A percentile compares a stretch with the other conserved stretches of the same genome.
Conservation (phyloP, 2,329 filamentous ascomycete genomes). For the Ceratocystis variospora region DNA sequence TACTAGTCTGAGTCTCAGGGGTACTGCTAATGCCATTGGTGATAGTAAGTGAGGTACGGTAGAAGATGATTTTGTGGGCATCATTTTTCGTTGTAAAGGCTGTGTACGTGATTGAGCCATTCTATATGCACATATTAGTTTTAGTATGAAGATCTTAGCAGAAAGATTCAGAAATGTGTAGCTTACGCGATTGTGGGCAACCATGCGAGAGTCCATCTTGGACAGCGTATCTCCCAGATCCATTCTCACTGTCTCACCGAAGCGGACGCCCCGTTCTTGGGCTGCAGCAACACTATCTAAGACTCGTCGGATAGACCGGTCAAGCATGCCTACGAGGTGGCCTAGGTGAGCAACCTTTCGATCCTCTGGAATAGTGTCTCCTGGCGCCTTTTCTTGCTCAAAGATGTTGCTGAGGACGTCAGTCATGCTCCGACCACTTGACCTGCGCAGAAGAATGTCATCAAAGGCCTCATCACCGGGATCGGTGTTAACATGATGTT, state of each 20-base stretch:
- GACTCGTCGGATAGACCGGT: slow-evolving; percentile 43
- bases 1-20: slow-evolving; percentile 28
- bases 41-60: slow-evolving; percentile 39
- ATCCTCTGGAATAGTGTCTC: slow-evolving; percentile 35
- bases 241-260: slow-evolving; percentile 42
- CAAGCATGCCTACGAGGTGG: slow-evolving; percentile 47
- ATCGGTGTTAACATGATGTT: slow-evolving; percentile 41
- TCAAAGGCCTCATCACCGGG: slow-evolving; percentile 15
- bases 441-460: slow-evolving; percentile 32
- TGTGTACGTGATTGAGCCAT: slow-evolving; percentile 5
- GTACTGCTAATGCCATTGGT: slow-evolving; percentile 45
- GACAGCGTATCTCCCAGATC: slow-evolving; percentile 33
- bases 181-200: slow-evolving; percentile 21
- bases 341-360: slow-evolving; percentile 42
- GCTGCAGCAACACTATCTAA: slow-evolving; percentile 57
- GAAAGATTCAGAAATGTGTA: neutral
- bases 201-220: slow-evolving; percentile 47
- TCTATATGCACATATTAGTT: slow-evolving; percentile 27
- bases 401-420: slow-evolving; percentile 8
- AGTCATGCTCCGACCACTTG: neutral
- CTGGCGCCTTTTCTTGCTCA: slow-evolving; percentile 32
- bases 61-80: slow-evolving; percentile 38
- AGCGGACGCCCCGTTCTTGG: slow-evolving; percentile 53
- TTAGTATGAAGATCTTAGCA: slow-evolving; percentile 23
- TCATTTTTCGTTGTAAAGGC: neutral